phyloP scores from a whole-genome alignment of 1,139 yeast species.

The Fermentozyma sake region DNA sequence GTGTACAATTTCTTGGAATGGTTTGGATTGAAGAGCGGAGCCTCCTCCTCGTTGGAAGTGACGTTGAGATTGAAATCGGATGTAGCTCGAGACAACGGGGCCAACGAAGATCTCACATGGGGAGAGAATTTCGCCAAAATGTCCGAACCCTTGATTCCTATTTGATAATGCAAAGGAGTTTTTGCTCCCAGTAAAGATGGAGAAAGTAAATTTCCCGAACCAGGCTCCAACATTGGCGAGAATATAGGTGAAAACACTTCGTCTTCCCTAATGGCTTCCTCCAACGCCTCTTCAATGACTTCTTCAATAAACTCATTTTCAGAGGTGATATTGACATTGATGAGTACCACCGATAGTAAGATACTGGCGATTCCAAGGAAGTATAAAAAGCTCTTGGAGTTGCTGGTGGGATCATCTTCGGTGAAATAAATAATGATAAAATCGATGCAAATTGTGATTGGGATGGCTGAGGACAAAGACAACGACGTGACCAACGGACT shows the following conservation, averaged over 20 bases:
- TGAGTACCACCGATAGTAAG: conserved; percentile 42
- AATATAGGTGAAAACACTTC: conserved; percentile 44
- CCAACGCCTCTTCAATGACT: conserved; percentile 47
- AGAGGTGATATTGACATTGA: conserved; percentile 39
- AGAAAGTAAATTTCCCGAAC: conserved; percentile 8
- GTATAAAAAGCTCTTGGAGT: conserved; percentile 30
- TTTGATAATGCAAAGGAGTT: conserved; percentile 2
- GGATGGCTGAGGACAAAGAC: conserved; percentile 50
- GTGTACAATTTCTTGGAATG: conserved; percentile 20
- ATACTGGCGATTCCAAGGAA: conserved; percentile 45
- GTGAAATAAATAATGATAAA: conserved; percentile 26
- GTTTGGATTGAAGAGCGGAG: conserved; percentile 16
- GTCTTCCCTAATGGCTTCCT: conserved; percentile 43
- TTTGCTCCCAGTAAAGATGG: conserved; percentile 2
- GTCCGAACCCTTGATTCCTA: conserved; percentile 6
- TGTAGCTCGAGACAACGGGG: conserved; percentile 5
- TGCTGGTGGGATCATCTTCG: conserved; percentile 14
- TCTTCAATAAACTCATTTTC: conserved; percentile 45
- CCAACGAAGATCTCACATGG: conserved; percentile 3
- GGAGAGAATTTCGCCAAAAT: conserved; percentile 10
- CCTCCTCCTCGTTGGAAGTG: conserved; percentile 5
- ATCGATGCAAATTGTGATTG: conserved; percentile 47
- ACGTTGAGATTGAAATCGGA: conserved; percentile 16
- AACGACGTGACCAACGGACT: conserved; percentile 52
- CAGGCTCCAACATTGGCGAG: conserved; percentile 31